Evolutionary conservation across 352 stramenopile genomes (phyloP), one percentile per base, ranked within the genome.

Genomic region (Blastocystis sp.): DNA sequence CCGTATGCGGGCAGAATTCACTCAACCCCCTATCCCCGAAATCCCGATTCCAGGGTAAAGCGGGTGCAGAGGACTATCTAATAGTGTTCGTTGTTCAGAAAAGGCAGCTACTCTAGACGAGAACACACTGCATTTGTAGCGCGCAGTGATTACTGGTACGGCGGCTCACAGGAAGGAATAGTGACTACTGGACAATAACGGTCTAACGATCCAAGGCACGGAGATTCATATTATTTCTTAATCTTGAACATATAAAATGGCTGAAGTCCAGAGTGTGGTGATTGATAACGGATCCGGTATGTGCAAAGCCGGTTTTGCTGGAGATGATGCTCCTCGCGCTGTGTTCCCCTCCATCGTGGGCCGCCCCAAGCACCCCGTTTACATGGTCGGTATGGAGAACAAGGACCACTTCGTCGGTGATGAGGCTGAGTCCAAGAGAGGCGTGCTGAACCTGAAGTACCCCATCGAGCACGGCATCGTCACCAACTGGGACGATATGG

Each of bases 371-470:
- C 65, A 76, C 65, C 65, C 65, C 63, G 71, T 81, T 9, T 81
- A 81, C 42, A 81, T 81, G 71, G 60, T 81, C 14, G 71, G 71
- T 74, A 81, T 81, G 71, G 71, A 81, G 54, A 69, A 95, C 90
- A 95, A 95, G 90, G 95, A 98, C 89, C 92, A 94, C 70, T 98
- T 97, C 90, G 94, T 98, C 34, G 94, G 95, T 89, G 94, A 98
- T 80, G 94, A 97, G 90, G 95, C 94, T 9, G 94, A 97, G 91
- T 93, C 92, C 19, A 95, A 95, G 91, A 91, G 93, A 79, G 93
- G 93, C 74, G 92, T 95, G 24, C 90, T 95, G 45, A 94, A 92
- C 21, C 89, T 95, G 42, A 92, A 92, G 89, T 95, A 95, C 84
- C 93, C 93, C 0, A 95, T 96, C 54, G 93, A 95, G 87, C 93